Conservation (phyloP, 2,329 filamentous ascomycete genomes). For the Blastomyces silverae region DNA sequence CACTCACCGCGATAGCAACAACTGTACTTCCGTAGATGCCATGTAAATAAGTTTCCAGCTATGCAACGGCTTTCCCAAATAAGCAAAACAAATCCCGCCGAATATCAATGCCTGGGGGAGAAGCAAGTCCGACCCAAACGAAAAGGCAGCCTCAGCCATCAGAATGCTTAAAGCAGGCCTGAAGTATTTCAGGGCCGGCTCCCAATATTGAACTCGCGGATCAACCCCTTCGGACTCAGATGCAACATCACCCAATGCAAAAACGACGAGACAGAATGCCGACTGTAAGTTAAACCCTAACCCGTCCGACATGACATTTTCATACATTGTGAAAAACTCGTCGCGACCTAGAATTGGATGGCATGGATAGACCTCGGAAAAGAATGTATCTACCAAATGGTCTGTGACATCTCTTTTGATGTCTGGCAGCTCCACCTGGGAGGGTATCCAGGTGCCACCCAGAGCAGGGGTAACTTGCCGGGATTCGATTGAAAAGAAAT, state of each 20-base stretch:
- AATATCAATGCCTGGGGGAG: slow-evolving; percentile 30
- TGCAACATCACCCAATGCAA: slow-evolving; percentile 28
- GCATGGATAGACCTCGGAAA: slow-evolving; percentile 25
- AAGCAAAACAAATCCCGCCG: slow-evolving; percentile 33
- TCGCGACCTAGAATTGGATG: slow-evolving; percentile 29
- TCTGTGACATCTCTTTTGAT: slow-evolving; percentile 22
- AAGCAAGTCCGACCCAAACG: slow-evolving; percentile 27
- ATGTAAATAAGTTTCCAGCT: slow-evolving; percentile 33
- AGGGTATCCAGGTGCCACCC: background rate
- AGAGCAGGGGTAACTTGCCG: background rate
- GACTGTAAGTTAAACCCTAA: slow-evolving; percentile 25
- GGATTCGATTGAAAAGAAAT: slow-evolving; percentile 16
- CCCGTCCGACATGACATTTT: slow-evolving; percentile 22
- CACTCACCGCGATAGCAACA: slow-evolving; percentile 24
- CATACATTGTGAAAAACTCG: slow-evolving; percentile 26
- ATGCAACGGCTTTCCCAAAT: slow-evolving; percentile 31
- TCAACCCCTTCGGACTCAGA: slow-evolving; percentile 21
- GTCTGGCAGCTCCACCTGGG: background rate
- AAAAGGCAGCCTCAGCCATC: slow-evolving; percentile 28
- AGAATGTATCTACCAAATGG: slow-evolving; percentile 26
- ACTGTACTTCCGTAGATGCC: slow-evolving; percentile 30
- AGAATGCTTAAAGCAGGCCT: slow-evolving; percentile 29
- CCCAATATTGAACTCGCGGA: slow-evolving; percentile 19
- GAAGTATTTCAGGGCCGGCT: slow-evolving; percentile 31
- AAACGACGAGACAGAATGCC: slow-evolving; percentile 30